Percentiles rank a stretch among this genome's conserved stretches.
Evolutionary conservation across 2,329 filamentous ascomycete genomes (phyloP).

Genomic region (Microsporum ferrugineum): DNA sequence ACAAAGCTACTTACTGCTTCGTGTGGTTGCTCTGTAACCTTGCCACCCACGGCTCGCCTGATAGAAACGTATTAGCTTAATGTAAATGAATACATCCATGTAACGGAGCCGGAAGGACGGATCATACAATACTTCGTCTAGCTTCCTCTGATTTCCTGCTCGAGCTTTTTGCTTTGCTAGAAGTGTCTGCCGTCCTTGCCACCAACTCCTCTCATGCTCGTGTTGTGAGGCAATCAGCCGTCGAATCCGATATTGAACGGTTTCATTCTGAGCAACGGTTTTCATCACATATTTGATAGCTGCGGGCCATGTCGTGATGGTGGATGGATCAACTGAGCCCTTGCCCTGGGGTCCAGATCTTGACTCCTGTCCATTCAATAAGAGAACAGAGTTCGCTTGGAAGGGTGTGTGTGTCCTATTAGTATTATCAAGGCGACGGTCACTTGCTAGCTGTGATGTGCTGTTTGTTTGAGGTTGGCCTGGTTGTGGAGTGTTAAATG

Average conservation of each 20-base stretch:
- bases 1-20: not conserved
- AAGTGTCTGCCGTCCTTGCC: conserved; percentile 41
- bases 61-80: not conserved
- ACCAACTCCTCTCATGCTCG: conserved; percentile 52
- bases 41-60: conserved; percentile 38
- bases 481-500: conserved; percentile 20
- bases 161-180: conserved; percentile 42
- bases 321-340: conserved; percentile 29
- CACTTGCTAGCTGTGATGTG: not conserved
- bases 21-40: conserved; percentile 17
- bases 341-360: not conserved
- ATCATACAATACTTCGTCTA: conserved; percentile 45
- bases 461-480: not conserved
- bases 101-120: no score
- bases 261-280: conserved; percentile 36
- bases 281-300: conserved; percentile 43
- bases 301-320: conserved; percentile 42
- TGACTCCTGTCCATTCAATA: not conserved
- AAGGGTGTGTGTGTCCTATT: not conserved
- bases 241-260: conserved; percentile 35
- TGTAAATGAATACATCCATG: not conserved
- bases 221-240: conserved; percentile 54
- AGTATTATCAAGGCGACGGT: not conserved
- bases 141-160: conserved; percentile 42
- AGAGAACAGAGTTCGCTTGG: not conserved